Conservation (phyloP, 129 eudicot species). For the Ambrosia artemisiifolia region DNA sequence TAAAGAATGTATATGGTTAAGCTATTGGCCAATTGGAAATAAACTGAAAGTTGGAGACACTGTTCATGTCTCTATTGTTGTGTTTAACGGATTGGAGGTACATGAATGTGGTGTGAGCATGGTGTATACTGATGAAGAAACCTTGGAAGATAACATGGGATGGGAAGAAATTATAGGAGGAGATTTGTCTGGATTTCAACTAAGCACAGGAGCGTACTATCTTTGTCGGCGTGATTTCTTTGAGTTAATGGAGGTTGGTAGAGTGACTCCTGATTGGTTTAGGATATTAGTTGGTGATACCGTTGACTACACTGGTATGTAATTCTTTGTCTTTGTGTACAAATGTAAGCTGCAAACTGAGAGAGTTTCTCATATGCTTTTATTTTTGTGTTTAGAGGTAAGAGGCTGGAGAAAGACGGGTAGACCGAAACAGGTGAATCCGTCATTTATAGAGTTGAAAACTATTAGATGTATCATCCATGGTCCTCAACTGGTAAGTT, state of each 20-base stretch:
- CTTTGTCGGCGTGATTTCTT: slow-evolving; percentile 8
- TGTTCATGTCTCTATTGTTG: slow-evolving; percentile 18
- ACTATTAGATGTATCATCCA: background rate
- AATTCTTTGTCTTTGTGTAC: background rate
- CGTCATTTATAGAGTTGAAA: background rate
- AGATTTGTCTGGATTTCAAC: slow-evolving; percentile 7
- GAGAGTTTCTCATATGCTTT: background rate
- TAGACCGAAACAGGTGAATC: background rate
- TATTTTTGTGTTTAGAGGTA: background rate
- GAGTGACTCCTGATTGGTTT: slow-evolving; percentile 1
- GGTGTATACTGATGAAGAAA: slow-evolving; percentile 16
- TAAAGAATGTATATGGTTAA: slow-evolving; percentile 26
- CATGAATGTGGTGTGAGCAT: slow-evolving; percentile 23
- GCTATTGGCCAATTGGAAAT: slow-evolving; percentile 35
- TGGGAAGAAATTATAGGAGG: background rate
- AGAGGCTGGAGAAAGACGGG: background rate
- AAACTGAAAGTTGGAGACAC: background rate
- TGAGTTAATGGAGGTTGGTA: slow-evolving; percentile 9
- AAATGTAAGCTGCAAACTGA: background rate
- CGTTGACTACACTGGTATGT: slow-evolving; percentile 4
- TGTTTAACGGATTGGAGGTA: slow-evolving; percentile 7
- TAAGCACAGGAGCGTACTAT: slow-evolving; percentile 11
- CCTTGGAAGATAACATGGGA: background rate
- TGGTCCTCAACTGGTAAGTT: background rate
- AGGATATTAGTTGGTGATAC: slow-evolving; percentile 9